A percentile compares a stretch with the other conserved stretches of the same genome.
Evolutionary conservation across 257 asterid genomes (phyloP).

Genomic region (Lantana camara): DNA sequence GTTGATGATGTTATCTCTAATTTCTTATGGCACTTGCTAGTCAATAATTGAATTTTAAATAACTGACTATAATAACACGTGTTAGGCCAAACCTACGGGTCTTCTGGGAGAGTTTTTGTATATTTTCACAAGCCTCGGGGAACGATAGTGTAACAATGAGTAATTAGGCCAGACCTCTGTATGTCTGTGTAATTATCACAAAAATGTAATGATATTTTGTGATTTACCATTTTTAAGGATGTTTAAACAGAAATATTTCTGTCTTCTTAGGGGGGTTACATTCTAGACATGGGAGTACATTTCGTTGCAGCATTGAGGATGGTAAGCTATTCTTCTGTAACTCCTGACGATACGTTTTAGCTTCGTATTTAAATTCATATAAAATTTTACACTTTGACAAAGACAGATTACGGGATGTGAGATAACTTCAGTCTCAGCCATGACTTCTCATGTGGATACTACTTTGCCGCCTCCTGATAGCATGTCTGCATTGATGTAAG

Average conservation of each 20-base stretch:
- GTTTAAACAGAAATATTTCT: no score
- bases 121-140: no score
- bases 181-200: no score
- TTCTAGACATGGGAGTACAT: slow-evolving; percentile 79
- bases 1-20: no score
- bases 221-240: not conserved
- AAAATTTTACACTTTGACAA: not conserved
- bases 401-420: slow-evolving; percentile 65
- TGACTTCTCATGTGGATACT: slow-evolving; percentile 61
- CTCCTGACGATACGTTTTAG: not conserved
- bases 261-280: slow-evolving; percentile 66
- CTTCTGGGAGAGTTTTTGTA: no score
- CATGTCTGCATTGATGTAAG: slow-evolving; percentile 68
- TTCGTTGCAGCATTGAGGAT: slow-evolving; percentile 66
- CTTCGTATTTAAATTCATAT: not conserved
- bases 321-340: slow-evolving; percentile 41
- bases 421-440: slow-evolving; percentile 58
- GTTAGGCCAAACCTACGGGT: no score
- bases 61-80: no score
- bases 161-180: no score
- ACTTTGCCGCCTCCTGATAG: slow-evolving; percentile 76
- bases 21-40: no score
- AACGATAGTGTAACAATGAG: no score
- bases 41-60: no score
- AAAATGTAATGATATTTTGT: not conserved